A percentile compares a stretch with the other conserved stretches of the same genome.
phyloP scores from a whole-genome alignment of 768 basidiomycete species.

The Tulasnella sp. region DNA sequence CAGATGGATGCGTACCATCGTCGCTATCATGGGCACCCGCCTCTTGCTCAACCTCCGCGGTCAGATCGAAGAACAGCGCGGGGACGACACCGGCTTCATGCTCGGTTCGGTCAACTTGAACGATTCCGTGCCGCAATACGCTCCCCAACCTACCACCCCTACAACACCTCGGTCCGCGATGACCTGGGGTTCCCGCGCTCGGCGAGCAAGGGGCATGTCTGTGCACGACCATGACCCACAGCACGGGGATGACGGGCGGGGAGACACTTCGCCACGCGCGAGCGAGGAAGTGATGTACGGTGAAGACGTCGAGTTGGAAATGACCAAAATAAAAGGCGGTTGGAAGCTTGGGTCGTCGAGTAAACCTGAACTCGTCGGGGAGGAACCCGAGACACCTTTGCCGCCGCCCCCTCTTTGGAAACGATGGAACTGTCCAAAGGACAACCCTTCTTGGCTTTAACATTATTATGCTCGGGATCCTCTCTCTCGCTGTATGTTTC shows the following conservation, averaged over 20 bases:
- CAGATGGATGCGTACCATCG: not conserved
- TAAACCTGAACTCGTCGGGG: not conserved
- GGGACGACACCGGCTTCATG: not conserved
- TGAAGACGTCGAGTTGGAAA: not conserved
- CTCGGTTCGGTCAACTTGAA: not conserved
- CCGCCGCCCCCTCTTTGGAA: not conserved
- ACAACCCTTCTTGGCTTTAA: not conserved
- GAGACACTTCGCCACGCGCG: not conserved
- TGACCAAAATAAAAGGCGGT: not conserved
- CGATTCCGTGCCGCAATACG: not conserved
- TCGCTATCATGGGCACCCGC: slow-evolving; percentile 8
- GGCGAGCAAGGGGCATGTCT: not conserved
- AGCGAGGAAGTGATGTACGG: not conserved
- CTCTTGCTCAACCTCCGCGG: slow-evolving; percentile 16
- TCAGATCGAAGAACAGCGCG: slow-evolving; percentile 6
- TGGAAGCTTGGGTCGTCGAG: not conserved
- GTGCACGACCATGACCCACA: not conserved
- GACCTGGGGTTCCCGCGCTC: not conserved
- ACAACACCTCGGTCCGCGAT: not conserved
- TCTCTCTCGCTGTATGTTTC: not conserved
- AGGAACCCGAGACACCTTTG: not conserved
- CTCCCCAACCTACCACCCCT: not conserved
- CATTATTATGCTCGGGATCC: not conserved
- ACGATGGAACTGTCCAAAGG: not conserved
- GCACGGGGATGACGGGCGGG: not conserved